Base-by-base conservation (phyloP, 257 asterid genomes). In the Echites panduratus region DNA sequence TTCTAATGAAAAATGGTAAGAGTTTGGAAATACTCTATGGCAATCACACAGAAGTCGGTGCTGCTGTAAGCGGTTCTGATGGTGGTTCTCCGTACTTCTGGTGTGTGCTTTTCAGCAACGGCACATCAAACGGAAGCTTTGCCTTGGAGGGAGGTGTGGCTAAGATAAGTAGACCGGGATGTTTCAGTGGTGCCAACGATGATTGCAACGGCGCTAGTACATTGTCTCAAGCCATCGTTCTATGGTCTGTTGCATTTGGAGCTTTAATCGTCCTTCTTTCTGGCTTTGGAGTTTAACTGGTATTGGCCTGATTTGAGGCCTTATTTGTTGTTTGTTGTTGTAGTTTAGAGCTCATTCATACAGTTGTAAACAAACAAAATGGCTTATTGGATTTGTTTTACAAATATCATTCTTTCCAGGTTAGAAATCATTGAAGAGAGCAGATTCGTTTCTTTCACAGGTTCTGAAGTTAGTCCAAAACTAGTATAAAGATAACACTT, bases 31-130 rank as follows among this genome's bases (percentile, higher is more conserved):
- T 91, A 64, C 82, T 93, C 26, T 76, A 74, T 0, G 85, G 88
- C 81, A 93, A 87, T 75, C 97, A 93, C 83, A 79, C 95, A 2
- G 97, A 93, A 81, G 94, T 91, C 13, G 98, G 98, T 9, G 97
- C 96, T 7, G 98, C 96, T 0, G 98, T 89, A 65, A 93, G 92
- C 52, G 87, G 94, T 57, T 87, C 96, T 0, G 95, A 45, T 44
- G 90, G 92, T 7, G 90, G 94, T 17, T 88, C 87, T 4, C 96
- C 98, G 7, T 91, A 81, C 69, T 93, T 91, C 74, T 93, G 98
- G 97, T 91, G 97, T 48, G 88, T 91, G 70, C 81, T 91, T 78
- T 93, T 93, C 68, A 91, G 98, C 65, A 87, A 77, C 0, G 98
- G 98, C 24, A 85, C 75, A 72, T 49, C 90, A 16, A 88, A 90